These are phyloP conservation scores for Verticillium tricorpus DNA, from an alignment of 2,329 filamentous ascomycete genomes.

Conservation along the genomic window DNA sequence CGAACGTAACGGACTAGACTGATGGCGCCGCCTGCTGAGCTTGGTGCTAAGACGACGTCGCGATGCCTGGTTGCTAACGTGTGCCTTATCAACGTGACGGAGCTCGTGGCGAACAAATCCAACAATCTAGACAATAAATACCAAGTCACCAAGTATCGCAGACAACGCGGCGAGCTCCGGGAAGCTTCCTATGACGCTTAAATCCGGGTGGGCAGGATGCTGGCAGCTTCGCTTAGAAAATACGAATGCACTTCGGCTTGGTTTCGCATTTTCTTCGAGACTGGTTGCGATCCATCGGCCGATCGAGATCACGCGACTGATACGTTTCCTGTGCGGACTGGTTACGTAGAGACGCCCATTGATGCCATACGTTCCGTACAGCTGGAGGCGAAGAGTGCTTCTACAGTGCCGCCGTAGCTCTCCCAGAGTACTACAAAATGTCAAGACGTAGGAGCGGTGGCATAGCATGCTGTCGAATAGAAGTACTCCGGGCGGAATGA, in stretches of 20 bases:
- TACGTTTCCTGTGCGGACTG: conserved; percentile 7
- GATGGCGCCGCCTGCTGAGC: too few relatives aligned
- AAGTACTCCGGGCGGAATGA: conserved; percentile 41
- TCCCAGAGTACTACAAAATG: conserved; percentile 40
- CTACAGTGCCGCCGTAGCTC: conserved; percentile 42
- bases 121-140: not conserved
- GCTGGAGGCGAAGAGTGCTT: conserved; percentile 24
- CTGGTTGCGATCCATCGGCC: too few relatives aligned
- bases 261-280: too few relatives aligned
- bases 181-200: conserved; percentile 23
- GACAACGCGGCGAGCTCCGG: too few relatives aligned
- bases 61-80: not conserved
- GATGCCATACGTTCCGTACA: conserved; percentile 23
- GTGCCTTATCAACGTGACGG: conserved; percentile 4
- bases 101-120: conserved; percentile 6
- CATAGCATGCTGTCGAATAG: conserved; percentile 40
- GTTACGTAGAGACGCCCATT: conserved; percentile 37
- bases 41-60: too few relatives aligned
- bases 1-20: too few relatives aligned
- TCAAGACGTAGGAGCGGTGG: conserved; percentile 48
- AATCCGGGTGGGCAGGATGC: conserved; percentile 23
- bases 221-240: conserved; percentile 36
- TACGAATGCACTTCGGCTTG: conserved; percentile 29
- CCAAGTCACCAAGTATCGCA: too few relatives aligned
- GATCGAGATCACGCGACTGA: too few relatives aligned